Conservation (phyloP, 2,329 filamentous ascomycete genomes). For the Ambrosiella cleistominuta region DNA sequence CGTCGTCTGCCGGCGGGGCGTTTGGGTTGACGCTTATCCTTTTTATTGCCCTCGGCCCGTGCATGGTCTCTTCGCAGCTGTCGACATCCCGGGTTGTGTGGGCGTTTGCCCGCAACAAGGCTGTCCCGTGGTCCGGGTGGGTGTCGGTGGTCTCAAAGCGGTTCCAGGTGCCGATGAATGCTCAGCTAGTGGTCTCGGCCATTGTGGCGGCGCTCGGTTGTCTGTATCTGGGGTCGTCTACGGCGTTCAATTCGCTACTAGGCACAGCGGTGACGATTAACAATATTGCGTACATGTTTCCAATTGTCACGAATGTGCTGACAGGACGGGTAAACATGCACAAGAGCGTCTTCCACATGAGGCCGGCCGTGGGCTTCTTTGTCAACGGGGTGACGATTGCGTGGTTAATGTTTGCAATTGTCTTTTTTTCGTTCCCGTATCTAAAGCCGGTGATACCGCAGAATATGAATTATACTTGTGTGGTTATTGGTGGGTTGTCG, state of each 20-base stretch:
- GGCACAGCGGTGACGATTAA: conserved; percentile 25
- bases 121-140: conserved; percentile 22
- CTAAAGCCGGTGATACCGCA: conserved; percentile 21
- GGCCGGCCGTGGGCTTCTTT: conserved; percentile 18
- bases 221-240: conserved; percentile 26
- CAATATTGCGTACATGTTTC: conserved; percentile 28
- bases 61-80: conserved; percentile 22
- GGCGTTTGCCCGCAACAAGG: conserved; percentile 28
- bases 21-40: conserved; percentile 26
- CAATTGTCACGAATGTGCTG: conserved; percentile 27
- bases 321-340: conserved; percentile 24
- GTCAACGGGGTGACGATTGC: conserved; percentile 22
- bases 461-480: conserved; percentile 30
- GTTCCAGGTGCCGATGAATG: conserved; percentile 23
- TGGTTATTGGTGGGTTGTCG: conserved; percentile 24
- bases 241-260: conserved; percentile 27
- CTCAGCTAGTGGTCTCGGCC: conserved; percentile 20
- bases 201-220: conserved; percentile 24
- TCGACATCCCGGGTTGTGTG: conserved; percentile 22
- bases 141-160: conserved; percentile 23
- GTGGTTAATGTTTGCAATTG: conserved; percentile 25
- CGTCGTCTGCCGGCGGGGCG: conserved; percentile 23
- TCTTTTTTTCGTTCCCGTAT: conserved; percentile 29
- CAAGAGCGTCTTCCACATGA: conserved; percentile 24
- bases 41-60: conserved; percentile 26